Base-by-base conservation (phyloP, 495 filamentous ascomycete genomes). In the Talaromyces thailandensis region DNA sequence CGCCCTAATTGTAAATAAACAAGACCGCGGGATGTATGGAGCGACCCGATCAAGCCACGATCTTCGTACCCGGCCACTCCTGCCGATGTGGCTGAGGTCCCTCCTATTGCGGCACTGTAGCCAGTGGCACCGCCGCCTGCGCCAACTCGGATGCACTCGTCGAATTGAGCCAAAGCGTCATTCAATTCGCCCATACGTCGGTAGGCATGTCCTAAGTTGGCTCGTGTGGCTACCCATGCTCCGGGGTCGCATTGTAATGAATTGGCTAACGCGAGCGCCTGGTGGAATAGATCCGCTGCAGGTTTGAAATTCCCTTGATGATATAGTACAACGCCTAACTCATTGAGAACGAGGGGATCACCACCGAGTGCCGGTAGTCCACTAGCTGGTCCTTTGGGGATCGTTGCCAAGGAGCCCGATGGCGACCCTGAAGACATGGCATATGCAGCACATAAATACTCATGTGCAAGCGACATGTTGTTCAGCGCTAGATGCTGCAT, bases 401-500 rank as follows among this genome's bases (percentile, higher is more conserved):
- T 64, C 4, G 65, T 61, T 45, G 72, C 67, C 8, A 69, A 60
- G 9, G 69, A 67, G 12, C 70, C 70, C 11, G 72, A 69, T 1
- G 79, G 74, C 52, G 84, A 84, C 31, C 81, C 82, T n/a, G 80
- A 84, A 18, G 84, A 86, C 69, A 84, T 88, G 60, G 75, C 74
- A 73, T 93, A 93, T 0, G 95, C 94, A 2, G 91, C 89, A 67
- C 86, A 91, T 21, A 98, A 84, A 71, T 96, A 97, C 72, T 99
- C 93, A 63, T 96, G 89, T n/a, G 94, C 95, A 0, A 97, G 80
- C 2, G 86, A 88, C 85, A 97, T 89, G 68, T 99, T 96, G 72
- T 96, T 94, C 68, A 98, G 80, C 55, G 92, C 90, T 50, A 97
- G 85, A 72, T 98, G 94, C 74, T 99, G 94, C 94, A 99, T 99